Conservation (phyloP, 2,329 filamentous ascomycete genomes). For the Rhinocladiella similis region DNA sequence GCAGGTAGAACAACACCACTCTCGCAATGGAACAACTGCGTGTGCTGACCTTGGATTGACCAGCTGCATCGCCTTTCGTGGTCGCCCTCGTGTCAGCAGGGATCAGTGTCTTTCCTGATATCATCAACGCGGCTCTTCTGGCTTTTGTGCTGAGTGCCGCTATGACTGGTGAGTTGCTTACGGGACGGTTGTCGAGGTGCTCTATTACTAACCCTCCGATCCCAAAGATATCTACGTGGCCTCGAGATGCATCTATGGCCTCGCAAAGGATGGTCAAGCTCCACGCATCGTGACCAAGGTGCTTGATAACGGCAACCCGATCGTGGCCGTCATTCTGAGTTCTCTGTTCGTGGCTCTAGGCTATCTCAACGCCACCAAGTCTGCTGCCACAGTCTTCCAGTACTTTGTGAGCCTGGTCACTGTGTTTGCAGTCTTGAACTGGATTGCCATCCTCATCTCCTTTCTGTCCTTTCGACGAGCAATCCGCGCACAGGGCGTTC, state of each 20-base stretch:
- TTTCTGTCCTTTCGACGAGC: slow-evolving; percentile 43
- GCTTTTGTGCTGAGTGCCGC: slow-evolving; percentile 75
- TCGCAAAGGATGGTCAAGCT: slow-evolving; percentile 39
- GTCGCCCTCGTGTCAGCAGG: slow-evolving; percentile 67
- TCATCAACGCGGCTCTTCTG: slow-evolving; percentile 73
- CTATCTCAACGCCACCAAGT: slow-evolving; percentile 43
- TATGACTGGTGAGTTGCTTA: slow-evolving; percentile 61
- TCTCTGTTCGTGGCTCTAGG: slow-evolving; percentile 41
- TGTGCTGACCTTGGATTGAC: background rate
- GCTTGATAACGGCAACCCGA: slow-evolving; percentile 42
- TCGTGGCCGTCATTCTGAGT: slow-evolving; percentile 40
- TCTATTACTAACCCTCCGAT: background rate
- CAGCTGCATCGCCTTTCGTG: slow-evolving; percentile 69
- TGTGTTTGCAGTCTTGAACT: slow-evolving; percentile 47
- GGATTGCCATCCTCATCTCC: slow-evolving; percentile 43
- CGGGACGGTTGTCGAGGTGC: background rate
- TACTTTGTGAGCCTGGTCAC: slow-evolving; percentile 49
- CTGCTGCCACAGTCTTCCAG: slow-evolving; percentile 40
- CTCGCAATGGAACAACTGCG: background rate
- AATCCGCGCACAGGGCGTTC: slow-evolving; percentile 40
- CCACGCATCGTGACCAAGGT: slow-evolving; percentile 38
- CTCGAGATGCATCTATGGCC: slow-evolving; percentile 36
- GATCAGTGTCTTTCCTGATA: slow-evolving; percentile 63
- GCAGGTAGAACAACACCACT: slow-evolving; percentile 40
- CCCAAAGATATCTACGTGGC: slow-evolving; percentile 36